These are phyloP conservation scores for Daedaleopsis sinensis DNA, from an alignment of 768 basidiomycete species.

Conservation along the genomic window DNA sequence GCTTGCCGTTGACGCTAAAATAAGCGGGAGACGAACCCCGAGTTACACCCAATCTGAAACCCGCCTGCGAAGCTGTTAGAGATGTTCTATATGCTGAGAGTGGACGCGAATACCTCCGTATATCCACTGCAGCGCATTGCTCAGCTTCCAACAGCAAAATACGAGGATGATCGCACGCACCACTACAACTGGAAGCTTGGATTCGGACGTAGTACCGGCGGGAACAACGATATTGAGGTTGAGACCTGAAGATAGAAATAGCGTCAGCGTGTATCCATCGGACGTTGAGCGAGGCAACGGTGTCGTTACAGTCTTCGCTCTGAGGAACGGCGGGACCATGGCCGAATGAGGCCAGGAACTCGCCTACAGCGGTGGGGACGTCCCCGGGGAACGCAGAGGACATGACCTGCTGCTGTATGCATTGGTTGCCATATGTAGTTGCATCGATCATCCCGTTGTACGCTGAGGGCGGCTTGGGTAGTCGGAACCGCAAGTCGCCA, in stretches of 20 bases:
- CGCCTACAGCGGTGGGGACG: neutral
- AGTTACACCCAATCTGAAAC: slow-evolving; percentile 2
- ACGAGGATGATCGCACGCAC: too few species aligned
- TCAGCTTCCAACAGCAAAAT: neutral
- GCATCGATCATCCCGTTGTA: slow-evolving; percentile 17
- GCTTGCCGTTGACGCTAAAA: neutral
- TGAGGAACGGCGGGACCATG: neutral
- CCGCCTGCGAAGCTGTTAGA: neutral
- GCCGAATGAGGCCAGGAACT: neutral
- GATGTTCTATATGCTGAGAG: too few species aligned
- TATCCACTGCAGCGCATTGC: neutral
- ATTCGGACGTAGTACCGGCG: neutral
- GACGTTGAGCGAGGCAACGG: neutral
- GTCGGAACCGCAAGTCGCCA: slow-evolving; percentile 12
- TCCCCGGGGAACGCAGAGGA: neutral
- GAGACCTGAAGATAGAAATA: slow-evolving; percentile 7
- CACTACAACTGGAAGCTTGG: slow-evolving; percentile 24
- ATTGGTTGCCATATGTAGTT: slow-evolving; percentile 17
- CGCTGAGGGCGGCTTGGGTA: neutral
- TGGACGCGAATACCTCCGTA: neutral
- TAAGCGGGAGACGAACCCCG: neutral
- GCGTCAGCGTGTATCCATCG: neutral
- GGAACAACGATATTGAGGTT: slow-evolving; percentile 25
- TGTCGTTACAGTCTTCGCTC: slow-evolving; percentile 16
- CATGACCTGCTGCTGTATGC: slow-evolving; percentile 12